phyloP scores from a whole-genome alignment of 2,329 filamentous ascomycete species.

The Fusarium penzigii region DNA sequence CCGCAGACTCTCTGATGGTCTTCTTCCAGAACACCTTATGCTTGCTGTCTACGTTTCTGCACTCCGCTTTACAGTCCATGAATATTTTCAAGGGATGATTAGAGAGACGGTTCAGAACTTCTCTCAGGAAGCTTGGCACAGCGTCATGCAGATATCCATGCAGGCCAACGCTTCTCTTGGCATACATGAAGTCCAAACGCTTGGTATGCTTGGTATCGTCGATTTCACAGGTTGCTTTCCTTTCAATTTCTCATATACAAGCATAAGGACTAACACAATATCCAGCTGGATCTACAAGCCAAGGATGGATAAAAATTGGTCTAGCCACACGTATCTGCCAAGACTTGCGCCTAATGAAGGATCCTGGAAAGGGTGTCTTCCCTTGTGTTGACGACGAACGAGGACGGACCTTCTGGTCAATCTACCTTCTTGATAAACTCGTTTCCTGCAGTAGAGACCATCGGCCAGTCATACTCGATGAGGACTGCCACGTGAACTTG shows the following conservation, averaged over 20 bases:
- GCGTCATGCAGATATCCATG: background rate
- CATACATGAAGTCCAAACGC: background rate
- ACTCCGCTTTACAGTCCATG: constrained; percentile 2
- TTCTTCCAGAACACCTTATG: background rate
- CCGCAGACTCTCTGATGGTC: background rate
- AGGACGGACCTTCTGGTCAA: constrained; percentile 4
- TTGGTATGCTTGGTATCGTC: background rate
- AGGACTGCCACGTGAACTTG: constrained; percentile 2
- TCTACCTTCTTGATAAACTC: constrained; percentile 1
- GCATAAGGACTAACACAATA: background rate
- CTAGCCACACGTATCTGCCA: constrained; percentile 5
- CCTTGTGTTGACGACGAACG: constrained; percentile 3
- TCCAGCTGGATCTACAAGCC: constrained; percentile 1
- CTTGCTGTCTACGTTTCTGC: constrained; percentile 2
- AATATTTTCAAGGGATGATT: constrained; percentile 1
- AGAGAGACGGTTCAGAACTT: background rate
- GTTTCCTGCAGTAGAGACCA: constrained; percentile 5
- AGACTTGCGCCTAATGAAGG: constrained; percentile 5
- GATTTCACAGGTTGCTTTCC: constrained; percentile 2
- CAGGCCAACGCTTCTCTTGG: background rate
- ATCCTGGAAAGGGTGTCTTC: background rate
- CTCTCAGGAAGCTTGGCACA: constrained; percentile 1
- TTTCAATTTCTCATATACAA: too few species aligned
- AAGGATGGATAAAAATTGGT: constrained; percentile 6
- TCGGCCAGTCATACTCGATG: constrained; percentile 5